Evolutionary conservation across 192 early-diverging fungal genomes (phyloP), one percentile per base, ranked within the genome.

Genomic region (Rhizophagus clarus): DNA sequence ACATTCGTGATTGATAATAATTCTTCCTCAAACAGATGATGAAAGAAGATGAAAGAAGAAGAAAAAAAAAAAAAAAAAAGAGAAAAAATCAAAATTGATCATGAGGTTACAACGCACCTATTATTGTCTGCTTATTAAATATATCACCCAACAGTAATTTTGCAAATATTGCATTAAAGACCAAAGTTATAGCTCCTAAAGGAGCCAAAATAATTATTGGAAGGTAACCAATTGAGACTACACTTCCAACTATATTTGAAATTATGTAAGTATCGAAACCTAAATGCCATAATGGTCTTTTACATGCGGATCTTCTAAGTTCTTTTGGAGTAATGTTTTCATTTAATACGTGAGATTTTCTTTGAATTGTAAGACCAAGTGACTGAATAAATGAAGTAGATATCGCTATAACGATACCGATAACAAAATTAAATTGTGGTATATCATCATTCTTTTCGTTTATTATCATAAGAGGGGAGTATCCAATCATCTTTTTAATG

Each of bases 181-280:
- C 92, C 63, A 95, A 82, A 3, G 90, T 91, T 34, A 94, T 88
- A 9, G 94, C 92, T 3, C 92, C 92, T 76, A 95, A 81, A 9
- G 94, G 94, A 12, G 94, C 94, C 12, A 93, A 84, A 63, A 94
- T 93, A 76, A 93, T 90, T 15, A 95, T 92, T 2, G 94, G 94
- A 14, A 95, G 86, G 70, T 93, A 90, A 73, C 92, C 93, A 66
- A 95, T 91, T 0, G 94, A 90, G 32, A 95, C 89, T 17, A 90
- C 84, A 0, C 93, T 91, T 61, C 92, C 92, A 22, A 89, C 90
- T 9, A 92, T 88, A 42, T 92, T 93, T 67, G 92, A 91, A 49
- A 90, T 74, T 72, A 95, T 84, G 67, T 92, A 94, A 26, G 90
- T 88, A 34, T 83, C 86, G 79, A 94, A 87, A 28, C 92, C 92